phyloP scores from a whole-genome alignment of 805 yeast species.

The Lipomyces kockii region DNA sequence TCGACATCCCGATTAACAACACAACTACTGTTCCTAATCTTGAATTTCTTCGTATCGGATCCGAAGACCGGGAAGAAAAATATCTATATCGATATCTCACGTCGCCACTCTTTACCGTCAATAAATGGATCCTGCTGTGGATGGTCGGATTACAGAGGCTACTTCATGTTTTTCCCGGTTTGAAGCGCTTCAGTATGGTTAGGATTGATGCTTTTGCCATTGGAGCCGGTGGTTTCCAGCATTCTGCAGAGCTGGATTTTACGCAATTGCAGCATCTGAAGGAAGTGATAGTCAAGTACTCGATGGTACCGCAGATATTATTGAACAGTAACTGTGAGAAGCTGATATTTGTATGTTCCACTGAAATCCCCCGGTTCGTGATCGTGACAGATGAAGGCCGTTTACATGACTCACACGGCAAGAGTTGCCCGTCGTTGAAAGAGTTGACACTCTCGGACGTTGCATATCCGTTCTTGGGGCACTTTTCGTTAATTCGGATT shows the following conservation, averaged over 20 bases:
- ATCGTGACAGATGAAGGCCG: not conserved
- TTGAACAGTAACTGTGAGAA: not conserved
- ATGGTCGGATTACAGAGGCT: slow-evolving; percentile 22
- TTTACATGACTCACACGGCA: slow-evolving; percentile 11
- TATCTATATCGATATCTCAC: slow-evolving; percentile 26
- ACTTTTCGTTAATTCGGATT: slow-evolving; percentile 17
- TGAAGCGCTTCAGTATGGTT: slow-evolving; percentile 15
- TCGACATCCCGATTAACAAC: slow-evolving; percentile 12
- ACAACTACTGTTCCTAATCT: slow-evolving; percentile 8
- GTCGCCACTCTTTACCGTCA: slow-evolving; percentile 22
- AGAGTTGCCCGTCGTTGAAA: slow-evolving; percentile 5
- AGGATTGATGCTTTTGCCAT: slow-evolving; percentile 26
- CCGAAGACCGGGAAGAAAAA: slow-evolving; percentile 13
- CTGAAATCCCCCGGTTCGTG: slow-evolving; percentile 25
- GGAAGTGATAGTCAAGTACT: slow-evolving; percentile 18
- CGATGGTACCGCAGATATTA: slow-evolving; percentile 28
- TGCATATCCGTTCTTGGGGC: slow-evolving; percentile 27
- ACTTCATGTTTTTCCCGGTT: slow-evolving; percentile 14
- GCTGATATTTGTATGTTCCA: slow-evolving; percentile 20
- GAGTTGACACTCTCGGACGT: slow-evolving; percentile 21
- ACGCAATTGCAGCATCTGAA: slow-evolving; percentile 17
- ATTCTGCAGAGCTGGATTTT: slow-evolving; percentile 20
- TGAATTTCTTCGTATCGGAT: slow-evolving; percentile 20
- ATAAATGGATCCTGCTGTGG: slow-evolving; percentile 26
- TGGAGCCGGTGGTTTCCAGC: slow-evolving; percentile 22